These are phyloP conservation scores for Termitomyces titanicus DNA, from an alignment of 768 basidiomycete genomes.

Conservation along the genomic window DNA sequence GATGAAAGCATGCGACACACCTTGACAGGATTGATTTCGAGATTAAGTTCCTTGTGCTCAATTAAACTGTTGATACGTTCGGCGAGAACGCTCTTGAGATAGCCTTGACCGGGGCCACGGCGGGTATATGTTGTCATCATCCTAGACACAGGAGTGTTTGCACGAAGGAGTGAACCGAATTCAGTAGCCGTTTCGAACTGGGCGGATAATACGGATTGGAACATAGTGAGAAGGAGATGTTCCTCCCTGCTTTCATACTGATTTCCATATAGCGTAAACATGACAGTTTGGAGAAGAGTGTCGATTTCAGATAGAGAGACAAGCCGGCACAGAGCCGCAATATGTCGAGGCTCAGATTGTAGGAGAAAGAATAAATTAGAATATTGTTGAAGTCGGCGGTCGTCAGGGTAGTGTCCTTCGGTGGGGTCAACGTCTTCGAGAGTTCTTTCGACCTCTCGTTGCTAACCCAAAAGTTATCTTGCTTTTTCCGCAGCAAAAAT, in stretches of 20 bases:
- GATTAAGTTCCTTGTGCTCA: conserved; percentile 98
- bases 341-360: conserved; percentile 96
- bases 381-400: conserved; percentile 92
- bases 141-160: conserved; percentile 97
- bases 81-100: conserved; percentile 94
- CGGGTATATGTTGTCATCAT: conserved; percentile 99
- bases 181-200: conserved; percentile 99
- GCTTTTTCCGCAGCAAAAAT: conserved; percentile 10
- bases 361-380: conserved; percentile 98
- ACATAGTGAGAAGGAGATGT: conserved; percentile 98
- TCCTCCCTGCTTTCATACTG: conserved; percentile 99
- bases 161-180: conserved; percentile 96
- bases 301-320: conserved; percentile 97
- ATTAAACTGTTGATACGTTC: conserved; percentile 98
- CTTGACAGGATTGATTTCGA: conserved; percentile 99
- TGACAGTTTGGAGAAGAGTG: conserved; percentile 97
- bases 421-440: conserved; percentile 94
- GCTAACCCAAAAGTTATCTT: conserved; percentile 39
- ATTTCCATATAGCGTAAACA: conserved; percentile 99
- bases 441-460: conserved; percentile 92
- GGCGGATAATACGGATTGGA: conserved; percentile 96
- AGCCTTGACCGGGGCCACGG: conserved; percentile 96
- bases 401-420: conserved; percentile 91
- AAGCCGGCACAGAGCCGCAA: conserved; percentile 93
- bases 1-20: conserved; percentile 34